A percentile compares a stretch with the other conserved stretches of the same genome.
phyloP scores from a whole-genome alignment of 495 filamentous ascomycete genomes.

The Penicillium antarcticum region DNA sequence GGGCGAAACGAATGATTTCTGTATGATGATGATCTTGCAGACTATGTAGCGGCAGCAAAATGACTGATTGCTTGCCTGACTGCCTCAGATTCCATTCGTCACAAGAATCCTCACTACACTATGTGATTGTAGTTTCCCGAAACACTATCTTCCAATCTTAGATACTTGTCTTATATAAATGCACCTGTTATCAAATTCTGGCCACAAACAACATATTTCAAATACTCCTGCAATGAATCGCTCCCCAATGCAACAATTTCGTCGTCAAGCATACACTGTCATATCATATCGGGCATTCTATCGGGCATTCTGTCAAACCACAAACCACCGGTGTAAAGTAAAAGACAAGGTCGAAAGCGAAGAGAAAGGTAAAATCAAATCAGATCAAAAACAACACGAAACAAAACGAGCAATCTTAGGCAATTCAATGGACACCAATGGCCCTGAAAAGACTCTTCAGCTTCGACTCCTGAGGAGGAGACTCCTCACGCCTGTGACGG shows the following conservation, averaged over 20 bases:
- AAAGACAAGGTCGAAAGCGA: slow-evolving; percentile 16
- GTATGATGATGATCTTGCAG: too few relatives aligned
- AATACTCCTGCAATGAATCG: slow-evolving; percentile 28
- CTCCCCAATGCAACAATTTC: slow-evolving; percentile 19
- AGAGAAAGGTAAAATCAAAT: neutral
- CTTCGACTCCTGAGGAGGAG: slow-evolving; percentile 29
- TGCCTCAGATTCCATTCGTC: too few relatives aligned
- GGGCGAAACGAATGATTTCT: too few relatives aligned
- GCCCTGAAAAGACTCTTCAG: slow-evolving; percentile 37
- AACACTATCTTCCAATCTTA: too few relatives aligned
- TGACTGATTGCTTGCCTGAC: too few relatives aligned
- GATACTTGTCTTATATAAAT: neutral
- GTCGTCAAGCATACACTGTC: slow-evolving; percentile 15
- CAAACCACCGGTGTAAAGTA: slow-evolving; percentile 2
- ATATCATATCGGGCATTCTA: neutral
- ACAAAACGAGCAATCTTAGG: neutral
- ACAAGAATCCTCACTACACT: too few relatives aligned
- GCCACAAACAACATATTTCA: slow-evolving; percentile 10
- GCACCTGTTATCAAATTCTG: slow-evolving; percentile 2
- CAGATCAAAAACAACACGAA: slow-evolving; percentile 2
- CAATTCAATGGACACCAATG: slow-evolving; percentile 31
- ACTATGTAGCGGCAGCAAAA: too few relatives aligned
- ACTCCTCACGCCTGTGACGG: slow-evolving; percentile 32
- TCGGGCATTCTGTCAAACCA: slow-evolving; percentile 3
- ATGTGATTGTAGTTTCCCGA: too few relatives aligned